Evolutionary conservation across 257 asterid species (phyloP).

Genomic region (Paulownia fortunei): DNA sequence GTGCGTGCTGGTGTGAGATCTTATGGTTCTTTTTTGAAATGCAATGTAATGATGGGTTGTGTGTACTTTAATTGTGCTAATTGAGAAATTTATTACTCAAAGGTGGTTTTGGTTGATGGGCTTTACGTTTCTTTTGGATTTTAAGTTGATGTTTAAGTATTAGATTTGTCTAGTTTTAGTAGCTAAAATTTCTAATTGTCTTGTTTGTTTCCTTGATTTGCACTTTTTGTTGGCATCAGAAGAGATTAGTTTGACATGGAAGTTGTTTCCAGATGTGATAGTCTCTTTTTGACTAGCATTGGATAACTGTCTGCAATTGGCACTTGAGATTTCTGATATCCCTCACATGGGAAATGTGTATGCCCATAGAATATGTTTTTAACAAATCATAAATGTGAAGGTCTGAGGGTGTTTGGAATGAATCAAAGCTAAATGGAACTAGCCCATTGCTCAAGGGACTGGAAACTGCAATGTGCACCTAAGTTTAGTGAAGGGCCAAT

Average conservation of each 20-base stretch:
- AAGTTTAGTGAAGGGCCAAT: not conserved
- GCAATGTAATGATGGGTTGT: not conserved
- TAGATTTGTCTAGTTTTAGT: not conserved
- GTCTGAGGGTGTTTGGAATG: not conserved
- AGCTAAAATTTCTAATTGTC: not conserved
- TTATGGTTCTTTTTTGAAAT: not conserved
- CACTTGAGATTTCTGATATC: conserved; percentile 3
- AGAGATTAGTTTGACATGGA: not conserved
- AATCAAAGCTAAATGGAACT: not conserved
- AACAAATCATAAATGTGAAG: conserved; percentile 1
- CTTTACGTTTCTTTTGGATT: not conserved
- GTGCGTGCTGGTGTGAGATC: conserved; percentile 4
- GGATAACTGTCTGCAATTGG: not conserved
- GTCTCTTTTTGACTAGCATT: not conserved
- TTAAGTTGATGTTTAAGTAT: not conserved
- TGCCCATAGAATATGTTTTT: conserved; percentile 4
- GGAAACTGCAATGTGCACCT: conserved; percentile 1
- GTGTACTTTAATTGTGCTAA: not conserved
- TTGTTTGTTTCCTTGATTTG: not conserved
- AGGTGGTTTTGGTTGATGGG: not conserved
- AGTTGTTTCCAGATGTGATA: not conserved
- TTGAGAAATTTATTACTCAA: not conserved
- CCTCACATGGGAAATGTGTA: not conserved
- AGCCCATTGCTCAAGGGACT: not conserved
- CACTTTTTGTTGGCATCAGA: conserved; percentile 6